phyloP scores from a whole-genome alignment of 208 protist species.

The Acanthamoeba sp. region DNA sequence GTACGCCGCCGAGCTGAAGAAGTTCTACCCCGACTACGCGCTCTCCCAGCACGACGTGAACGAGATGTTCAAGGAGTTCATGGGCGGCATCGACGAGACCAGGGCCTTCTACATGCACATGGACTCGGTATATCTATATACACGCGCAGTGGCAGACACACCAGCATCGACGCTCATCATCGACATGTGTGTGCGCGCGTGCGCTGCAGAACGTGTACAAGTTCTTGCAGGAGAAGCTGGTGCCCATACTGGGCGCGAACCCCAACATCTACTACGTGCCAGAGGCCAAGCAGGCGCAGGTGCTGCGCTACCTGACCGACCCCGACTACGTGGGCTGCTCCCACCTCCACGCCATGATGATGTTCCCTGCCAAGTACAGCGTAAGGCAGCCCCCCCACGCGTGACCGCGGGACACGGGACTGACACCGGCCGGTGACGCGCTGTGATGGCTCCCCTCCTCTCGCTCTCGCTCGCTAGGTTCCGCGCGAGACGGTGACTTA shows the following conservation, averaged over 20 bases:
- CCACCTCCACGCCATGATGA: conserved; percentile 47
- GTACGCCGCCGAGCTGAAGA: conserved; percentile 6
- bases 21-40: conserved; percentile 53
- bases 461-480: too few species aligned
- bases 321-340: conserved; percentile 55
- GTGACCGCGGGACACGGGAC: neutral
- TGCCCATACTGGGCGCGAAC: conserved; percentile 5
- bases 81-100: neutral
- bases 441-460: too few species aligned
- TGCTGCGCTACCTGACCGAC: neutral
- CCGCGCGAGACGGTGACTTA: neutral
- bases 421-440: too few species aligned
- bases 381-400: neutral
- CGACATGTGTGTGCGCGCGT: too few species aligned
- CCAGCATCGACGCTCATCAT: neutral
- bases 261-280: conserved; percentile 61
- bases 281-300: conserved; percentile 22
- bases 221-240: neutral
- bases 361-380: conserved; percentile 26
- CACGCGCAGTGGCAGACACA: neutral
- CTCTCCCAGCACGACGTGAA: neutral
- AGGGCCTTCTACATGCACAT: conserved; percentile 60
- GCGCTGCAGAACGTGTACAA: conserved; percentile 4
- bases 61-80: conserved; percentile 52
- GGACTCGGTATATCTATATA: neutral